Percentiles rank a stretch among this genome's conserved stretches.
phyloP scores from a whole-genome alignment of 441 rosid species.

The Pelargonium australe region DNA sequence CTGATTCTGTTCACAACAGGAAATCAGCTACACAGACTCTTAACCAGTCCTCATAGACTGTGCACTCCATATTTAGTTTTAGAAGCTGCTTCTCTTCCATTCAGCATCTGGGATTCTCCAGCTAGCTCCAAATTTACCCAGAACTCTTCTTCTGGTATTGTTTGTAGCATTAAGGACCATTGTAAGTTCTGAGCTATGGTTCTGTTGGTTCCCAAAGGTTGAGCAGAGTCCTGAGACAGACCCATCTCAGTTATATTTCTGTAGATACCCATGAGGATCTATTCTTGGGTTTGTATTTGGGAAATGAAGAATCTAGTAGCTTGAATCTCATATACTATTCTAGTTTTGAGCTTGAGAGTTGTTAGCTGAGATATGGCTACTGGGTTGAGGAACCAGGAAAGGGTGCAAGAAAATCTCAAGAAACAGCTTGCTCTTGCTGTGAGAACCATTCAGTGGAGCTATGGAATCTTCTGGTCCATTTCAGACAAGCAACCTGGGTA shows the following conservation, averaged over 20 bases:
- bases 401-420: slow-evolving; percentile 46
- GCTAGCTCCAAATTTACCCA: slow-evolving; percentile 4
- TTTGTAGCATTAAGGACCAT: neutral
- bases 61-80: neutral
- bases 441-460: slow-evolving; percentile 78
- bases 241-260: slow-evolving; percentile 15
- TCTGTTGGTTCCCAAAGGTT: neutral
- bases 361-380: slow-evolving; percentile 16
- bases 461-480: slow-evolving; percentile 76
- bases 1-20: slow-evolving; percentile 15
- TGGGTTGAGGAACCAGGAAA: slow-evolving; percentile 29
- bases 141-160: neutral
- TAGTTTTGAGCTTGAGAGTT: slow-evolving; percentile 4
- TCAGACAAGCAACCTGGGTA: slow-evolving; percentile 65
- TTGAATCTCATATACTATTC: neutral
- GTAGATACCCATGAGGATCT: neutral
- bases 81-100: slow-evolving; percentile 7
- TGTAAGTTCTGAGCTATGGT: neutral
- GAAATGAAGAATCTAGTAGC: slow-evolving; percentile 9
- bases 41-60: too few species aligned
- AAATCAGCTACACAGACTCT: slow-evolving; percentile 3
- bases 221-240: neutral
- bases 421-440: slow-evolving; percentile 70
- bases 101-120: slow-evolving; percentile 2
- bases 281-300: neutral